Base-by-base conservation (phyloP, 371 early-diverging fungal genomes). In the Lichtheimia corymbifera region DNA sequence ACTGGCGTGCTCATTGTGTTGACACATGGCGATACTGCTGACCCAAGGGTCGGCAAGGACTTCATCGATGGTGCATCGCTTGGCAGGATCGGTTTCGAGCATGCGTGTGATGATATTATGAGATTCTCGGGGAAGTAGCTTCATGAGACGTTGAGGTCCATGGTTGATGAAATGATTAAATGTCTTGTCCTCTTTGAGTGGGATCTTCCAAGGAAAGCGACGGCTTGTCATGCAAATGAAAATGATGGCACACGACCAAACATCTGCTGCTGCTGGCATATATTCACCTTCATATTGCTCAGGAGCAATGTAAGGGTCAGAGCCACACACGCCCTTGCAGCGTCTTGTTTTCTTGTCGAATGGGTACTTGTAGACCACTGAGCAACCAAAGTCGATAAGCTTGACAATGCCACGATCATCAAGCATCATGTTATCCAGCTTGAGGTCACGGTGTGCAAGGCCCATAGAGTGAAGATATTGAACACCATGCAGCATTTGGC, bases 361-460 rank as follows among this genome's bases (percentile, higher is more conserved):
- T 4, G 88, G 87, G 42, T 84, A 79, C 53, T 85, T 79, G 67
- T 80, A 88, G 28, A 92, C 91, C n/a, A 85, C 83, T 15, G 93
- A 88, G 50, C 88, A 90, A 15, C 97, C 95, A 83, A 96, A 95
- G 68, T 97, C 97, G 35, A 91, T 90, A 41, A 96, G 83, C 70
- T 95, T 95, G 62, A 95, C 73, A n/a, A 84, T 79, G 15, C 89
- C 86, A 4, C 68, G 70, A 43, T 79, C 83, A 44, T 80, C 80
- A 57, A 91, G 64, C 44, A 92, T 68, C 62, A 88, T 86, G 75
- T 94, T 94, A 55, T 93, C 94, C 12, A 92, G 84, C 64, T 94
- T 94, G 45, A 94, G 60, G 65, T 93, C 93, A 15, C 93, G 81
- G 66, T 94, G 94, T 0, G 90, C 89, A 57, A 94, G 87, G 41